Evolutionary conservation across 257 asterid genomes (phyloP), one percentile per base, ranked within the genome.

Genomic region (Agastache rugosa): DNA sequence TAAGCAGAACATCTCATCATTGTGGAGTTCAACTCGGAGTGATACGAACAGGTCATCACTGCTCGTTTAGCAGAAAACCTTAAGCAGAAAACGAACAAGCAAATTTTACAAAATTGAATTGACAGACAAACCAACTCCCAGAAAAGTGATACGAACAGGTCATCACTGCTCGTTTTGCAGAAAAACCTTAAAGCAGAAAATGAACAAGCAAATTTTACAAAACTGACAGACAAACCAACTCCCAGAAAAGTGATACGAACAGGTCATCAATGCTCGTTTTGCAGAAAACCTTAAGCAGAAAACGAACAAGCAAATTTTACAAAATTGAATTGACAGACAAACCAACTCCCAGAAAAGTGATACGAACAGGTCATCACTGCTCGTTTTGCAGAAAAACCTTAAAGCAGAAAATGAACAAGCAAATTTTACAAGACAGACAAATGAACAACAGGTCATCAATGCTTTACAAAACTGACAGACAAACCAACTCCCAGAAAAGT

Each of bases 1-100:
- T 23, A 17, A 81, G 67, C 53, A 67, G 34, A 27, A 44, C 50
- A 75, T 53, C 50, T 19, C 27, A 47, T 68, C 45, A 71, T 56
- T 3, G 11, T 16, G 72, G 19, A 76, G 50, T 31, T 58, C 44
- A 39, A 61, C 56, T 69, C 19, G 19, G 29, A 45, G 71, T 14
- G 37, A 31, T 31, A 31, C 37, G 7, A 31, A 31, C 37, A 31
- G 37, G 37, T 31, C 37, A 31, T 31, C 37, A 31, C 37, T 31
- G 37, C 37, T 5, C 7, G 37, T 31, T 31, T 31, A 7, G 0
- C 37, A 31, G 37, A 31, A n/a, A 62, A 62, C 16, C 54, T 44
- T 47, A 39, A 31, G 42, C 27, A 73, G 16, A 29, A 14, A 1
- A 22, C 3, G 6, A 54, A 25, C 10, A 22, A 11, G 20, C 53